phyloP scores from a whole-genome alignment of 257 asterid genomes.

The Salvia rosmarinus region DNA sequence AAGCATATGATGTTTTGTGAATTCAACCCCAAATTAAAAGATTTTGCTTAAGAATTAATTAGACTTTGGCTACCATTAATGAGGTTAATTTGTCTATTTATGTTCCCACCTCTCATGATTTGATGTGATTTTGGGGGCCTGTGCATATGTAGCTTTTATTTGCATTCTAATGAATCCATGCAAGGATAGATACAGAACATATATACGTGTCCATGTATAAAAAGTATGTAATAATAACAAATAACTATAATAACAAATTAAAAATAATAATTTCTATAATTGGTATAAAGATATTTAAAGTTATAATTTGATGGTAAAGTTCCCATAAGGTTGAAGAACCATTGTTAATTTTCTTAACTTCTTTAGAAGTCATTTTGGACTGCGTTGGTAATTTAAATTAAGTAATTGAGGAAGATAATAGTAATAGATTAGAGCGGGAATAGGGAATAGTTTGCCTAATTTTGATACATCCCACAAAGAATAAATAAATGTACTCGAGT shows the following conservation, averaged over 20 bases:
- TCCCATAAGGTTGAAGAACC: too few species aligned
- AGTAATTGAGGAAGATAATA: too few species aligned
- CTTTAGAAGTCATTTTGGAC: too few species aligned
- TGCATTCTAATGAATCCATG: not conserved
- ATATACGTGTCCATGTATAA: not conserved
- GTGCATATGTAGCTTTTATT: not conserved
- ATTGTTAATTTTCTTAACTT: too few species aligned
- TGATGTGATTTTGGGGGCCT: conserved; percentile 29
- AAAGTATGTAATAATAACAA: not conserved
- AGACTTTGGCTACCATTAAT: not conserved
- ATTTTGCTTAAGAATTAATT: conserved; percentile 22
- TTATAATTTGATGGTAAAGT: too few species aligned
- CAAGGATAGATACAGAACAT: not conserved
- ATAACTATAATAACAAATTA: not conserved
- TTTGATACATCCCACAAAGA: too few species aligned
- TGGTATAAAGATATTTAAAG: not conserved
- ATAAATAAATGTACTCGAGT: too few species aligned
- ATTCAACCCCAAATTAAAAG: not conserved
- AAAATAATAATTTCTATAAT: not conserved
- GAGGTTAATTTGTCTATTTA: conserved; percentile 19
- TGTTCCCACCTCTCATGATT: conserved; percentile 21
- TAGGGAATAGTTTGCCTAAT: too few species aligned
- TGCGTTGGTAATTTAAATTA: too few species aligned
- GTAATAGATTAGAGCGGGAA: too few species aligned
- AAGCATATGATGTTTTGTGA: not conserved